These are phyloP conservation scores for Nitzschia sp. DNA, from an alignment of 108 stramenopile species.

Conservation along the genomic window DNA sequence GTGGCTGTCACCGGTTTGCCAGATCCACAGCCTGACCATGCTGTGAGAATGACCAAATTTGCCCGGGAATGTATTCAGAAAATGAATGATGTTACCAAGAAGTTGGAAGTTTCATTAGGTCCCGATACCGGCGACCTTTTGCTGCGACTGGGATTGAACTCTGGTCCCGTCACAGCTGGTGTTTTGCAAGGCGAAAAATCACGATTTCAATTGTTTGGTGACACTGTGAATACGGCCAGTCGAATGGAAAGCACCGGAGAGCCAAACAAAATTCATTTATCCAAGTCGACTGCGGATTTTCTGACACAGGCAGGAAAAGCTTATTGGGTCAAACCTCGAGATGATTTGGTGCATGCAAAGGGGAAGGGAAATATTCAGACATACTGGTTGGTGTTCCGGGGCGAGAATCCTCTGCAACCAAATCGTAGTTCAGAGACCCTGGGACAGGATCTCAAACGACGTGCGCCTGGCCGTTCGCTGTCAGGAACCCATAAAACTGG, in stretches of 20 bases:
- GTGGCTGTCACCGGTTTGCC: slow-evolving; percentile 29
- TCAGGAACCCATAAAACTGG: neutral
- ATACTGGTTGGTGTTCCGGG: slow-evolving; percentile 29
- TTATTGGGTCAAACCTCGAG: slow-evolving; percentile 21
- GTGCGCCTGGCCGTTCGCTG: neutral
- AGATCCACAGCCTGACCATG: slow-evolving; percentile 32
- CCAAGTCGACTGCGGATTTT: slow-evolving; percentile 26
- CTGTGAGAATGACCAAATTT: slow-evolving; percentile 26
- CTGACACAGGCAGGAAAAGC: slow-evolving; percentile 29
- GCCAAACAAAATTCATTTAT: slow-evolving; percentile 23
- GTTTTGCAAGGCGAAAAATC: slow-evolving; percentile 25
- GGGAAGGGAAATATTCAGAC: slow-evolving; percentile 45
- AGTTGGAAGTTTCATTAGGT: slow-evolving; percentile 18
- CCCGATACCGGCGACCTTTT: slow-evolving; percentile 26
- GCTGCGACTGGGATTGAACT: slow-evolving; percentile 5
- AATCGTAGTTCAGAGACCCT: slow-evolving; percentile 10
- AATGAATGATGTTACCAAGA: slow-evolving; percentile 10
- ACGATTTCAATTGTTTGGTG: slow-evolving; percentile 32
- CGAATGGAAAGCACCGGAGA: slow-evolving; percentile 28
- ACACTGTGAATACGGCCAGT: slow-evolving; percentile 28
- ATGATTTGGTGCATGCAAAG: slow-evolving; percentile 33
- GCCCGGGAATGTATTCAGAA: slow-evolving; percentile 25
- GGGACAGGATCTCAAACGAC: slow-evolving; percentile 1
- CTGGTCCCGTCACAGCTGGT: slow-evolving; percentile 22
- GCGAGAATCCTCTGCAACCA: neutral